These are phyloP conservation scores for Fusarium pseudocircinatum DNA, from an alignment of 2,329 filamentous ascomycete species.

Conservation along the genomic window DNA sequence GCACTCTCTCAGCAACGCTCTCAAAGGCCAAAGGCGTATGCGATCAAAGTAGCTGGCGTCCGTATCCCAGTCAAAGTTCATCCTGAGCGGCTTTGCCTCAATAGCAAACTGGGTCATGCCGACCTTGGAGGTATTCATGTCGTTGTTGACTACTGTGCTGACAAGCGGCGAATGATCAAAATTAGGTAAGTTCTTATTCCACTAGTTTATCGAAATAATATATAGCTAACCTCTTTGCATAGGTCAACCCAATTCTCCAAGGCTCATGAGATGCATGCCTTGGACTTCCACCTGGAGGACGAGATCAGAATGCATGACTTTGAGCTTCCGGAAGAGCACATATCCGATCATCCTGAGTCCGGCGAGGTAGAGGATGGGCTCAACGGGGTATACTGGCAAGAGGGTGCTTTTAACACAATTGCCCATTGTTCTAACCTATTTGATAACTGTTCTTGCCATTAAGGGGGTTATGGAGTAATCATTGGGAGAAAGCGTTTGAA, in stretches of 20 bases:
- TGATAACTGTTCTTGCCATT: constrained; percentile 19
- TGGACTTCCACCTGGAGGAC: not conserved
- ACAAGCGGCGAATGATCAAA: constrained; percentile 7
- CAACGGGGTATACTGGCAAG: not conserved
- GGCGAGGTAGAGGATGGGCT: not conserved
- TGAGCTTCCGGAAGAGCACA: not conserved
- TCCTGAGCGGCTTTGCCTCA: constrained; percentile 19
- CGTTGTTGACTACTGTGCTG: constrained; percentile 18
- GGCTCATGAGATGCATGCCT: constrained; percentile 14
- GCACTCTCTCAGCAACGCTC: not conserved
- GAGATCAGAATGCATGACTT: not conserved
- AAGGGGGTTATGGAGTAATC: not conserved
- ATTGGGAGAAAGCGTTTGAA: not conserved
- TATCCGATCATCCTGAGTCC: too few relatives aligned
- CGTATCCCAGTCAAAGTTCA: constrained; percentile 12
- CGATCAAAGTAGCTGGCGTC: not conserved
- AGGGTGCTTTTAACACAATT: constrained; percentile 1
- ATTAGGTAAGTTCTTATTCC: constrained; percentile 18
- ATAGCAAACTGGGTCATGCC: constrained; percentile 17
- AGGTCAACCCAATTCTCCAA: constrained; percentile 33
- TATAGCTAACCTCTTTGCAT: constrained; percentile 1
- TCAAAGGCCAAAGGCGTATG: not conserved
- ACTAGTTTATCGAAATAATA: not conserved
- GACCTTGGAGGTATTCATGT: constrained; percentile 26
- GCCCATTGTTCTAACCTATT: constrained; percentile 16